Conservation (phyloP, 208 protist genomes). For the Naegleria lovaniensis region DNA sequence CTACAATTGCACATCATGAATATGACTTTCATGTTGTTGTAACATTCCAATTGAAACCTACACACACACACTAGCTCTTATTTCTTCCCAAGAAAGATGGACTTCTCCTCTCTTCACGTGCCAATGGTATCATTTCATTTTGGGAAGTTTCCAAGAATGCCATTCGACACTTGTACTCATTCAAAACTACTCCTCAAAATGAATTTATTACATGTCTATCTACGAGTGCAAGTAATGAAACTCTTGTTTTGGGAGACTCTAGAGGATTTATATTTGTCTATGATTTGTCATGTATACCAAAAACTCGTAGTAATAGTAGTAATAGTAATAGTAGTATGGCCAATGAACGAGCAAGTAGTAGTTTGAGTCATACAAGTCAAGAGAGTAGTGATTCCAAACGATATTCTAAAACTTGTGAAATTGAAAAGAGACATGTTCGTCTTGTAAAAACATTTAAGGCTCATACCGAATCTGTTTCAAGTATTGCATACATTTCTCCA, state of each 20-base stretch:
- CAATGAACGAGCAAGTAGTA: no score
- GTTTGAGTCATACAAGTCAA: no score
- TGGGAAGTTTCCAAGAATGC: neutral
- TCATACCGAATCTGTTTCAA: neutral
- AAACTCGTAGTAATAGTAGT: no score
- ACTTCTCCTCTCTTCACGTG: neutral
- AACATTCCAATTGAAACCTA: no score
- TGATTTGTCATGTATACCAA: neutral
- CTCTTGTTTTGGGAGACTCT: neutral
- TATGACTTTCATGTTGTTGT: no score
- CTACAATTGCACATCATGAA: no score
- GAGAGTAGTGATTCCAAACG: neutral
- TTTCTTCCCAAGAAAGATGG: neutral
- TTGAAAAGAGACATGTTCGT: neutral
- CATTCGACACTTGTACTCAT: neutral
- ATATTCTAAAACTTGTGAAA: neutral
- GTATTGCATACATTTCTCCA: neutral
- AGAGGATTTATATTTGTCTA: conserved; percentile 1
- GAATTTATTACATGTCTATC: neutral
- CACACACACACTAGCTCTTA: neutral
- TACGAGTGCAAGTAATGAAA: neutral
- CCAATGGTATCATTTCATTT: neutral
- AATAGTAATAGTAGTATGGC: neutral
- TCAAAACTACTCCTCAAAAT: neutral
- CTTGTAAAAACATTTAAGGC: neutral